Conservation (phyloP, 495 filamentous ascomycete genomes). For the Penicillium samsonianum region DNA sequence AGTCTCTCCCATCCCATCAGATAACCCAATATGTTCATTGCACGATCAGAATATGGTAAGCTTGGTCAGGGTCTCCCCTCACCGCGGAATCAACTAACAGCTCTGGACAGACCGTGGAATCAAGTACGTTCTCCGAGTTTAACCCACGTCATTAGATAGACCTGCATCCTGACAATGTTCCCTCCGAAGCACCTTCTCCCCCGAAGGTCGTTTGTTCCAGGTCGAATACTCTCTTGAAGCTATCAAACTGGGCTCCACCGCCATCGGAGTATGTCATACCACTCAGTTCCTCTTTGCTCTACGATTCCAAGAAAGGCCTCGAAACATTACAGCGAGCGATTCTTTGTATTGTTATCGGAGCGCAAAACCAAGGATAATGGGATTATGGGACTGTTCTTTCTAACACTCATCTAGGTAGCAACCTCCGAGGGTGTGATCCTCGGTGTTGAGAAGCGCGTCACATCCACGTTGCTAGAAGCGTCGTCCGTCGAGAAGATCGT, state of each 20-base stretch:
- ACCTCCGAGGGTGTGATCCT: slow-evolving; percentile 92
- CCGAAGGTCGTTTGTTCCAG: slow-evolving; percentile 99
- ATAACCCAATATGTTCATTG: slow-evolving; percentile 89
- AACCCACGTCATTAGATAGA: slow-evolving; percentile 4
- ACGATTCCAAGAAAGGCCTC: slow-evolving; percentile 6
- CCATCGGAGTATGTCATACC: slow-evolving; percentile 75
- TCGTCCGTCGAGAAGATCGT: slow-evolving; percentile 99
- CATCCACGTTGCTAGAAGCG: slow-evolving; percentile 92
- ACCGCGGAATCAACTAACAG: slow-evolving; percentile 36
- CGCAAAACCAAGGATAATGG: background rate
- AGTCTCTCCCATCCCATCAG: slow-evolving; percentile 12
- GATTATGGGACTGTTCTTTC: slow-evolving; percentile 8
- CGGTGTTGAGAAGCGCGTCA: slow-evolving; percentile 98
- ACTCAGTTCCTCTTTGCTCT: slow-evolving; percentile 6
- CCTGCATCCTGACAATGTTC: slow-evolving; percentile 29
- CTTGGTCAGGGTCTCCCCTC: slow-evolving; percentile 28
- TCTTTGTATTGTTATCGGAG: background rate
- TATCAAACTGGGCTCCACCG: slow-evolving; percentile 98
- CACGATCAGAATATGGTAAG: slow-evolving; percentile 99
- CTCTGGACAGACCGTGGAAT: slow-evolving; percentile 84
- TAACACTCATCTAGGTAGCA: slow-evolving; percentile 61
- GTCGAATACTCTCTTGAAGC: slow-evolving; percentile 99
- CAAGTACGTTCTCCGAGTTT: slow-evolving; percentile 66
- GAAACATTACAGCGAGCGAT: background rate
- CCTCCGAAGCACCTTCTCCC: slow-evolving; percentile 93